Evolutionary conservation across 345 rosid genomes (phyloP).

Genomic region (Salix koriyanagi): DNA sequence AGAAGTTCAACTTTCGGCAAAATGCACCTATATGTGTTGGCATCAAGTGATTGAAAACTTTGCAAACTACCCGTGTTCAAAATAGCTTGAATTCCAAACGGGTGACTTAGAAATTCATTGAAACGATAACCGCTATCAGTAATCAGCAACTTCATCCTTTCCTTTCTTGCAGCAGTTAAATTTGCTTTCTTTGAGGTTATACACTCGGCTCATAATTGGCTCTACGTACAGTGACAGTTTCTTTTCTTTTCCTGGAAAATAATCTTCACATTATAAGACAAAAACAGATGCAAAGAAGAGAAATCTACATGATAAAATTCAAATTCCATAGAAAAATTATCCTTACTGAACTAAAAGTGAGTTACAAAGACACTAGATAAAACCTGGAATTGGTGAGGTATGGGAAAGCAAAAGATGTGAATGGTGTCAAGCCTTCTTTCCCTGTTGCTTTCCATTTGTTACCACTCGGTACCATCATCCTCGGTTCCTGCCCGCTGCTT

Average conservation of each 20-base stretch:
- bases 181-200: constrained; percentile 53
- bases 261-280: background rate
- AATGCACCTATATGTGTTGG: constrained; percentile 65
- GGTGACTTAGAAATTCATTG: constrained; percentile 57
- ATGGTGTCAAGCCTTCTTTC: background rate
- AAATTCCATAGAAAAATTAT: too few relatives aligned
- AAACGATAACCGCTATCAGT: constrained; percentile 36
- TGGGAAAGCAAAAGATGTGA: background rate
- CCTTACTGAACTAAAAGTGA: too few relatives aligned
- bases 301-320: background rate
- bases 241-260: constrained; percentile 8
- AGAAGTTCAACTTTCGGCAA: constrained; percentile 59
- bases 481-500: background rate
- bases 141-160: constrained; percentile 49
- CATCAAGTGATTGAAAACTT: constrained; percentile 47
- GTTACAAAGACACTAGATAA: background rate
- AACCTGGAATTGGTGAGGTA: background rate
- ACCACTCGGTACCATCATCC: background rate
- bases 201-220: constrained; percentile 10
- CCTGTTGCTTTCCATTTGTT: background rate
- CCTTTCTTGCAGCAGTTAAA: constrained; percentile 55
- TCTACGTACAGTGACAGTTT: background rate
- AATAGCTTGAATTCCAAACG: constrained; percentile 63
- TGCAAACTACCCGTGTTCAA: constrained; percentile 63
- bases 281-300: background rate